A percentile compares a stretch with the other conserved stretches of the same genome.
Conservation (phyloP, 139 green algal species). For the Mychonastes homosphaera region DNA sequence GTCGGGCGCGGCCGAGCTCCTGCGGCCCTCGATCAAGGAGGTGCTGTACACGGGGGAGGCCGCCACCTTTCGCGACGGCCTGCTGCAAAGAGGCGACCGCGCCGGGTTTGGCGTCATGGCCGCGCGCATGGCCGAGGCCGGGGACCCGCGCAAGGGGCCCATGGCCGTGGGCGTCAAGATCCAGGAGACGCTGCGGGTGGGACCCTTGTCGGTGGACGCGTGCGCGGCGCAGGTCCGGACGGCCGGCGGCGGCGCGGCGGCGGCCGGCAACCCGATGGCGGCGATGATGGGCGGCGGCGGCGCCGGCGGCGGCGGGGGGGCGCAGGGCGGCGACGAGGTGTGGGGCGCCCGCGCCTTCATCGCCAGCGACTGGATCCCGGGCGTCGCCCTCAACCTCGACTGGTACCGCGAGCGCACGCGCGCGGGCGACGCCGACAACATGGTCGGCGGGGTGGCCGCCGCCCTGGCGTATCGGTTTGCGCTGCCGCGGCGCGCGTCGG, state of each 20-base stretch:
- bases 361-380: constrained; percentile 33
- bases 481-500: not conserved
- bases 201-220: constrained; percentile 37
- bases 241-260: not conserved
- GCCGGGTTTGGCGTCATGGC: constrained; percentile 3
- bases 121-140: constrained; percentile 21
- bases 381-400: constrained; percentile 39
- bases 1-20: constrained; percentile 29
- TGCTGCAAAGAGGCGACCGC: constrained; percentile 13
- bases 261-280: not conserved
- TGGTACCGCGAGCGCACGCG: constrained; percentile 37
- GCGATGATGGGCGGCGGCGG: too few species aligned
- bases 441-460: constrained; percentile 25
- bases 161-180: constrained; percentile 32
- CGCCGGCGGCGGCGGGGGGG: not conserved
- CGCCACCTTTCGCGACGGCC: constrained; percentile 17
- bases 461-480: constrained; percentile 27
- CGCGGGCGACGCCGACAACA: constrained; percentile 4
- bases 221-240: constrained; percentile 30
- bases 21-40: constrained; percentile 47
- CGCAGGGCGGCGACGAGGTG: constrained; percentile 29
- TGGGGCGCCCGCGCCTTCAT: constrained; percentile 42
- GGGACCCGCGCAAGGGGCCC: constrained; percentile 33
- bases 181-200: constrained; percentile 35
- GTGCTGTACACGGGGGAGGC: constrained; percentile 45